Evolutionary conservation across 2,329 filamentous ascomycete species (phyloP).

Genomic region (Clarireedia monteithiana): DNA sequence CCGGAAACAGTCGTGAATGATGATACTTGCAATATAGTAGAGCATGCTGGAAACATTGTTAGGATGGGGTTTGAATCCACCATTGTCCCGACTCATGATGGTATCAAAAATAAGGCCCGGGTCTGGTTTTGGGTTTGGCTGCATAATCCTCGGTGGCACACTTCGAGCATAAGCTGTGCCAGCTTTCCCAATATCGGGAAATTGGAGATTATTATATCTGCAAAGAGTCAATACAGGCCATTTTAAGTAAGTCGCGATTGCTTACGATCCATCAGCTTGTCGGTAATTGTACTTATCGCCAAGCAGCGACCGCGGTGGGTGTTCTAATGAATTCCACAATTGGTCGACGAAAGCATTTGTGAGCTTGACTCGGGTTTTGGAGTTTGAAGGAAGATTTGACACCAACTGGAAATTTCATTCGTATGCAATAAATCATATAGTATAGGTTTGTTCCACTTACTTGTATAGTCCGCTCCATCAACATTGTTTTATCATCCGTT

Average conservation of each 20-base stretch:
- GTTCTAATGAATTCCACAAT: conserved; percentile 63
- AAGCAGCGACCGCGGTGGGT: conserved; percentile 60
- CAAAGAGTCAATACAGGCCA: background rate
- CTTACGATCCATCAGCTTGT: conserved; percentile 57
- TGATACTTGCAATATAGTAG: conserved; percentile 43
- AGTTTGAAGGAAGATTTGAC: conserved; percentile 53
- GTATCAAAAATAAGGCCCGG: conserved; percentile 52
- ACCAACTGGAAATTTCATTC: conserved; percentile 42
- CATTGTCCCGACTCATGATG: conserved; percentile 37
- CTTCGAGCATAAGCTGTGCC: conserved; percentile 59
- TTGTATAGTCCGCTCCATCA: conserved; percentile 66
- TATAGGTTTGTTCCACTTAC: conserved; percentile 24
- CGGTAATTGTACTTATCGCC: conserved; percentile 57
- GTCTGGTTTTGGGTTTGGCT: conserved; percentile 54
- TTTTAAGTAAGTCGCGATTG: conserved; percentile 16
- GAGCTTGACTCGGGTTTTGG: conserved; percentile 42
- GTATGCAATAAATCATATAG: background rate
- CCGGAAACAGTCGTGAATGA: conserved; percentile 44
- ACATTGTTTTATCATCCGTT: conserved; percentile 66
- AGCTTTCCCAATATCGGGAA: conserved; percentile 58
- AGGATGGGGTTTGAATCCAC: conserved; percentile 30
- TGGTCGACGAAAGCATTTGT: conserved; percentile 61
- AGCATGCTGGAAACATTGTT: conserved; percentile 39
- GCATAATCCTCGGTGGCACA: conserved; percentile 48
- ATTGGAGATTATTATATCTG: conserved; percentile 43